phyloP scores from a whole-genome alignment of 2,329 filamentous ascomycete species.

The Kalaharituber pfeilii region DNA sequence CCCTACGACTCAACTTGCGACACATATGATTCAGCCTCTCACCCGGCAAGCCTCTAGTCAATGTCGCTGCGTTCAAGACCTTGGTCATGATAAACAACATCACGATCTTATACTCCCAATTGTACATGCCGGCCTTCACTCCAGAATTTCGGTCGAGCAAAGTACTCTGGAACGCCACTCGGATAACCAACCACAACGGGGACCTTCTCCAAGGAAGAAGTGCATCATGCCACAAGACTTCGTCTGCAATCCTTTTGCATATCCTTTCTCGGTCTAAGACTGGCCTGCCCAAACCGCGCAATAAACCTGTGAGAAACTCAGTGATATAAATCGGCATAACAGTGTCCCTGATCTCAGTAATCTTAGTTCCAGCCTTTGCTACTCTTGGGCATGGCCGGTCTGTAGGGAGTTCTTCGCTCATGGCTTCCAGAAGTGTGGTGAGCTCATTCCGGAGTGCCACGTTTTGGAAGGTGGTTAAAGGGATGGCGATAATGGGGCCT shows the following conservation, averaged over 20 bases:
- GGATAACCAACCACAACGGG: slow-evolving; percentile 38
- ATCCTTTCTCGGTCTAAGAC: slow-evolving; percentile 24
- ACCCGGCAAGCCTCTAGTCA: background rate
- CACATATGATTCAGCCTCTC: background rate
- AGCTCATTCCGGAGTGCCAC: slow-evolving; percentile 17
- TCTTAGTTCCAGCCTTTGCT: slow-evolving; percentile 27
- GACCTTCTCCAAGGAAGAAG: slow-evolving; percentile 35
- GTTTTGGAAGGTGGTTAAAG: slow-evolving; percentile 18
- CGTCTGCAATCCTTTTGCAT: slow-evolving; percentile 38
- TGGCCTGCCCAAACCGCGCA: slow-evolving; percentile 28
- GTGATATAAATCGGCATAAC: slow-evolving; percentile 36
- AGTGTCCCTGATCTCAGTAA: slow-evolving; percentile 34
- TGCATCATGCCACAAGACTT: slow-evolving; percentile 31
- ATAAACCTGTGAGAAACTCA: slow-evolving; percentile 33
- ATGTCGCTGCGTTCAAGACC: background rate
- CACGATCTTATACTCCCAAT: background rate
- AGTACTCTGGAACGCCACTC: slow-evolving; percentile 34
- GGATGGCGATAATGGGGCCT: slow-evolving; percentile 26
- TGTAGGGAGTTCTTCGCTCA: slow-evolving; percentile 15
- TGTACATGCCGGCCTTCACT: background rate
- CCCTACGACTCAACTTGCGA: background rate
- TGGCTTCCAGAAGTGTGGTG: slow-evolving; percentile 10
- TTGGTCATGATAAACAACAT: background rate
- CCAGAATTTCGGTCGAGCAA: background rate
- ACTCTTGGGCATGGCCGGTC: background rate